These are phyloP conservation scores for Quillaja saponaria DNA, from an alignment of 306 rosid species.

Conservation along the genomic window DNA sequence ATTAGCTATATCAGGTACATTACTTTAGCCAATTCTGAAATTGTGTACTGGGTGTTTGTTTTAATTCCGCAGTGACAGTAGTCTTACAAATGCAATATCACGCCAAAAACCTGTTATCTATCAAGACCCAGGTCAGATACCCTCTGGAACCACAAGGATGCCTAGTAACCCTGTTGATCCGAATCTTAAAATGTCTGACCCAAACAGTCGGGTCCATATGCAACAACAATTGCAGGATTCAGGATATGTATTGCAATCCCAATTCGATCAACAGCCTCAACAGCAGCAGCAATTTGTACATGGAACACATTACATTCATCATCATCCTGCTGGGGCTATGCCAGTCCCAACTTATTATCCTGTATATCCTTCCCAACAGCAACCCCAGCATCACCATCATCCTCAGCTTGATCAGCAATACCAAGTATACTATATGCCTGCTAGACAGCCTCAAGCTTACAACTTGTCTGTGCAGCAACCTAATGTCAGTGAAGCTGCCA, in stretches of 20 bases:
- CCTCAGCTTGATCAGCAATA: conserved; percentile 73
- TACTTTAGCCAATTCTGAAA: conserved; percentile 36
- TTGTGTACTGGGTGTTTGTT: conserved; percentile 29
- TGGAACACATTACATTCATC: conserved; percentile 78
- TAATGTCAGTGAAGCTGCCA: conserved; percentile 55
- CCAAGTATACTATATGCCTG: conserved; percentile 69
- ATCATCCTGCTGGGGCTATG: conserved; percentile 51
- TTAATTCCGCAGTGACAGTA: conserved; percentile 68
- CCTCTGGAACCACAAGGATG: conserved; percentile 60
- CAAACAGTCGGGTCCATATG: conserved; percentile 62
- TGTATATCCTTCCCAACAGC: conserved; percentile 85
- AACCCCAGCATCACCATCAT: conserved; percentile 56
- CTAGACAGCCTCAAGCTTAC: conserved; percentile 78
- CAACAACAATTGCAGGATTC: conserved; percentile 54
- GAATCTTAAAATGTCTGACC: conserved; percentile 56
- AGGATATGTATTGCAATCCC: background rate
- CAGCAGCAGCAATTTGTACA: conserved; percentile 66
- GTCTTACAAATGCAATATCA: conserved; percentile 62
- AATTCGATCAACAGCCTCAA: conserved; percentile 39
- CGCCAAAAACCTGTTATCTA: conserved; percentile 66
- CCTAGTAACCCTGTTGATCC: conserved; percentile 62
- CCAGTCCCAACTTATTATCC: conserved; percentile 70
- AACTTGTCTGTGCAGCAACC: conserved; percentile 67
- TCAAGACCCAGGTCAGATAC: conserved; percentile 66
- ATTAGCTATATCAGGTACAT: background rate